Evolutionary conservation across 116 monocot species (phyloP).

Genomic region (Iris pallida): DNA sequence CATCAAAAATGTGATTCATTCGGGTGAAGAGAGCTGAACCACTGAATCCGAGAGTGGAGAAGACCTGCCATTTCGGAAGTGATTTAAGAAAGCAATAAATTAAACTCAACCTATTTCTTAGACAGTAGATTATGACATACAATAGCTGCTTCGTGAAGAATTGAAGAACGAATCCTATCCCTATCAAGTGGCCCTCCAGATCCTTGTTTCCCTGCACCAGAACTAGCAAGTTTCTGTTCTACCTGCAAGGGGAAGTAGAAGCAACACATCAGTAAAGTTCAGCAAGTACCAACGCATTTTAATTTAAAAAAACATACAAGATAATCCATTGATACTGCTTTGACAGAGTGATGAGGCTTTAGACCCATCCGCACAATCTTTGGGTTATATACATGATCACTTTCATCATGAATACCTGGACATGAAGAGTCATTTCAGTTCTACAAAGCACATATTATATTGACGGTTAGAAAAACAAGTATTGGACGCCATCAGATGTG

Average conservation of each 20-base stretch:
- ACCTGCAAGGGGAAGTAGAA: slow-evolving; percentile 39
- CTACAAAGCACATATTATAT: too few species aligned
- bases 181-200: slow-evolving; percentile 51
- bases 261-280: not conserved
- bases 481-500: too few species aligned
- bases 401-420: slow-evolving; percentile 95
- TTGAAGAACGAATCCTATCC: slow-evolving; percentile 76
- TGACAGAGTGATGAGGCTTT: slow-evolving; percentile 93
- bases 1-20: slow-evolving; percentile 88
- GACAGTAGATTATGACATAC: slow-evolving; percentile 40
- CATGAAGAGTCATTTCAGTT: slow-evolving; percentile 6
- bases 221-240: slow-evolving; percentile 73
- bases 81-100: slow-evolving; percentile 8
- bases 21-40: slow-evolving; percentile 76
- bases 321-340: slow-evolving; percentile 97
- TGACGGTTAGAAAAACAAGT: too few species aligned
- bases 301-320: slow-evolving; percentile 47
- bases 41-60: slow-evolving; percentile 97
- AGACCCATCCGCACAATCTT: slow-evolving; percentile 97
- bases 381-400: slow-evolving; percentile 77
- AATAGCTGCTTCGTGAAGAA: slow-evolving; percentile 97
- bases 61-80: slow-evolving; percentile 55
- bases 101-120: not conserved
- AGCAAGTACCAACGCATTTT: slow-evolving; percentile 5
- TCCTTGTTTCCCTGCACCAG: slow-evolving; percentile 36